phyloP scores from a whole-genome alignment of 371 early-diverging fungal species.

The Batkoa obscura region DNA sequence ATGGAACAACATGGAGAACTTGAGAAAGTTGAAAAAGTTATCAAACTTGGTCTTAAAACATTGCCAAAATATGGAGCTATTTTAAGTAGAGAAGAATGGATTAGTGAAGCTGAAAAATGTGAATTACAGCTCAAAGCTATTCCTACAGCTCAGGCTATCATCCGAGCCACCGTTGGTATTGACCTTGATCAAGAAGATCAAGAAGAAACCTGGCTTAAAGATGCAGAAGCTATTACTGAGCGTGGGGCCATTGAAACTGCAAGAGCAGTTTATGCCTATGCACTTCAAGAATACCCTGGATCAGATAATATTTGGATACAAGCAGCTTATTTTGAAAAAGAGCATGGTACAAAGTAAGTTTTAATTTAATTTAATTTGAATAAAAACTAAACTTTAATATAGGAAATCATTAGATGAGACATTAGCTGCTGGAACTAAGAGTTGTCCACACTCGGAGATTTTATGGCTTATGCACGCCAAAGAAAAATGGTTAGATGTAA shows the following conservation, averaged over 20 bases:
- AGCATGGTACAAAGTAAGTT: conserved; percentile 40
- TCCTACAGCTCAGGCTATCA: conserved; percentile 62
- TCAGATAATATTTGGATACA: conserved; percentile 68
- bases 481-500: conserved; percentile 66
- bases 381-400: neutral
- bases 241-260: conserved; percentile 56
- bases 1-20: conserved; percentile 66
- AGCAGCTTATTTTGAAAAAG: conserved; percentile 76
- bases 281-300: conserved; percentile 54
- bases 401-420: conserved; percentile 53
- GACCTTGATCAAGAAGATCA: conserved; percentile 67
- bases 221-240: conserved; percentile 56
- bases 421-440: conserved; percentile 62
- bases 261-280: conserved; percentile 76
- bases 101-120: conserved; percentile 67
- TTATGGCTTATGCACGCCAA: conserved; percentile 95
- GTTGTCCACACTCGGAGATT: conserved; percentile 81
- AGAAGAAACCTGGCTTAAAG: conserved; percentile 71
- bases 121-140: conserved; percentile 57
- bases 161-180: conserved; percentile 54
- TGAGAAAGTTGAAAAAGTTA: conserved; percentile 43
- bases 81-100: conserved; percentile 77
- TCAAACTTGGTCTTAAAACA: conserved; percentile 42
- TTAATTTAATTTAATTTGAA: too few species aligned
- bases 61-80: conserved; percentile 45